These are phyloP conservation scores for Pythium coloratum DNA, from an alignment of 352 stramenopile species.

Conservation along the genomic window DNA sequence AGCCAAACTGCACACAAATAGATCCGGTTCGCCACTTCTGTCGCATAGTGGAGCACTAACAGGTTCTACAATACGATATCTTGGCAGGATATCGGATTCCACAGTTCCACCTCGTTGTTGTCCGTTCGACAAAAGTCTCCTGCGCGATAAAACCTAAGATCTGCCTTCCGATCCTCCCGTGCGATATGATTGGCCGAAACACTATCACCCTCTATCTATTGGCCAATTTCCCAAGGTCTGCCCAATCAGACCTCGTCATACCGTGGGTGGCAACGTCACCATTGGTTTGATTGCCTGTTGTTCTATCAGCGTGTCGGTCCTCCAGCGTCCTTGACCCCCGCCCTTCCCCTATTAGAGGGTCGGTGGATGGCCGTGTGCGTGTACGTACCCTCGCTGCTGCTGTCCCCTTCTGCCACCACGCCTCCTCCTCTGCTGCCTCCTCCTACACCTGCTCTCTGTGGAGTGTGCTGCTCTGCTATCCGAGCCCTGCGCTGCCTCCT, in stretches of 20 bases:
- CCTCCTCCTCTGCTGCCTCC: not conserved
- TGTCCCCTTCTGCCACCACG: conserved; percentile 11
- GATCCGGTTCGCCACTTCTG: conserved; percentile 28
- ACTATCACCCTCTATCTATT: not conserved
- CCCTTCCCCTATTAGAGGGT: conserved; percentile 24
- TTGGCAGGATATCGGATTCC: not conserved
- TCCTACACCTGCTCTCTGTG: not conserved
- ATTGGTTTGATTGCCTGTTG: conserved; percentile 15
- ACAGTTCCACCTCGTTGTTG: conserved; percentile 18
- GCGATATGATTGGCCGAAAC: conserved; percentile 10
- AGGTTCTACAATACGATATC: conserved; percentile 3
- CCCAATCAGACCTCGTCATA: conserved; percentile 14
- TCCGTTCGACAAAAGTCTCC: not conserved
- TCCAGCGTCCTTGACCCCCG: not conserved
- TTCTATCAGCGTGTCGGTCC: not conserved
- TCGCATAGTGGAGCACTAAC: conserved; percentile 18
- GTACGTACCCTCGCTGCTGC: not conserved
- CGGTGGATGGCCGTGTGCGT: conserved; percentile 14
- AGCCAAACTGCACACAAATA: conserved; percentile 22
- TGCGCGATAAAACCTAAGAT: conserved; percentile 12
- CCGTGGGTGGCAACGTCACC: conserved; percentile 14
- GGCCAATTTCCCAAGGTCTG: not conserved
- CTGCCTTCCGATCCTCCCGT: not conserved
- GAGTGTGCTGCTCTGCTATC: not conserved
- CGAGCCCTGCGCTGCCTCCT: not conserved